Evolutionary conservation across 106 monocot genomes (phyloP), one percentile per base, ranked within the genome.

Genomic region (Chionographis japonica): DNA sequence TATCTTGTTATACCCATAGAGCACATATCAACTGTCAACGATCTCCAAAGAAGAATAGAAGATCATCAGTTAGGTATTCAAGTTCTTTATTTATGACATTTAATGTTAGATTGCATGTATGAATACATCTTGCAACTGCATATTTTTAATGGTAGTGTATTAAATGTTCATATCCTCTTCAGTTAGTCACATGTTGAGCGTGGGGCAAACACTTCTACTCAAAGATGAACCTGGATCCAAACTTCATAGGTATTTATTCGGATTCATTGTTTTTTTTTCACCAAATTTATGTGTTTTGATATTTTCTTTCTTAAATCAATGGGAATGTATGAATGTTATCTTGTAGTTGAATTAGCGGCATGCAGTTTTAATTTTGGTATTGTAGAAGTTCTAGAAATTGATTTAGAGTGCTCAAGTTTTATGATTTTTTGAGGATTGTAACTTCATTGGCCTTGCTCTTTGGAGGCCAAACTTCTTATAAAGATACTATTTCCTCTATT

Each of bases 1-100:
- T 95, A 86, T 81, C 80, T 95, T 74, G 88, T 86, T 65, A 78
- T 91, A 74, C 86, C 95, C 67, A 62, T 84, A 64, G 40, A 88
- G 57, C 95, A 91, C 68, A 88, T 95, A 70, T 51, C 88, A 58
- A 88, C 91, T 46, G 81, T 84, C 9, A 81, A 78, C 12, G 54
- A 79, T 81, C 91, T 95, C 39, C 76, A 67, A 19, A 86, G 59
- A 63, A 81, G 62, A 27, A 17, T 54, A 20, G 88, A 88, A 71
- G 83, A 95, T 85, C 73, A 91, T 76, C 69, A 82, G 46, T 72
- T 95, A 86, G 95, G 95, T 95, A 84, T 14, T 51, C 8, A 50
- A 17, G 8, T 50, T 69, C 7, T 50, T 67, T 13, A 11, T 52
- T 76, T 79, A 12, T 68, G 15, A 4, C 61, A 35, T 11, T 40